Percentiles rank a stretch among this genome's conserved stretches.
Conservation (phyloP, 352 stramenopile genomes). For the Globisporangium orthogonon region DNA sequence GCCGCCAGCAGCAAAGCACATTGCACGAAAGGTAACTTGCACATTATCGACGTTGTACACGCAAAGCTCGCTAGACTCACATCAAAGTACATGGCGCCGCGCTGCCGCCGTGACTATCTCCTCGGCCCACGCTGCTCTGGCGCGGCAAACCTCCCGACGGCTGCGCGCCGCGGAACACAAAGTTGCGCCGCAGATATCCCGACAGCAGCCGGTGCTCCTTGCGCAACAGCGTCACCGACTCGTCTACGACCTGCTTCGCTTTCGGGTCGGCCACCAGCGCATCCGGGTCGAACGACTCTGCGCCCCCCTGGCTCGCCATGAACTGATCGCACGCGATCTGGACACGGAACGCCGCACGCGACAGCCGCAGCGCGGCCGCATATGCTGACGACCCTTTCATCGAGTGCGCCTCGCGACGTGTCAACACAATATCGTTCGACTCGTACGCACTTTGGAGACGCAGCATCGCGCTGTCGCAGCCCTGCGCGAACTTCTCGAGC, state of each 20-base stretch:
- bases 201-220: slow-evolving; percentile 62
- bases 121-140: slow-evolving; percentile 9
- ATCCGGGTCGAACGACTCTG: slow-evolving; percentile 15
- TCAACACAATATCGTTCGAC: slow-evolving; percentile 33
- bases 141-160: slow-evolving; percentile 4
- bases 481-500: slow-evolving; percentile 69
- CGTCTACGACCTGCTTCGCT: slow-evolving; percentile 30
- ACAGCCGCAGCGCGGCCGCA: slow-evolving; percentile 66
- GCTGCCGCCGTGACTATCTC: slow-evolving; percentile 7
- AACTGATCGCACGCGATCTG: slow-evolving; percentile 70
- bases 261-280: slow-evolving; percentile 11
- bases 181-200: slow-evolving; percentile 78
- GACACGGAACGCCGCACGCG: slow-evolving; percentile 75
- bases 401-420: slow-evolving; percentile 68
- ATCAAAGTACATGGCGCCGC: slow-evolving; percentile 14
- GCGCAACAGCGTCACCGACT: slow-evolving; percentile 34
- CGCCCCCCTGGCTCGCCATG: slow-evolving; percentile 29
- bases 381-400: slow-evolving; percentile 81
- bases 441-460: slow-evolving; percentile 45
- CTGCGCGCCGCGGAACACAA: slow-evolving; percentile 42
- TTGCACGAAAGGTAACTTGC: too few relatives aligned
- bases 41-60: neutral
- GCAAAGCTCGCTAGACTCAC: slow-evolving; percentile 1
- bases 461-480: slow-evolving; percentile 51
- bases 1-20: too few relatives aligned